Evolutionary conservation across 2,329 filamentous ascomycete species (phyloP).

Genomic region (Orbilia brochopaga): DNA sequence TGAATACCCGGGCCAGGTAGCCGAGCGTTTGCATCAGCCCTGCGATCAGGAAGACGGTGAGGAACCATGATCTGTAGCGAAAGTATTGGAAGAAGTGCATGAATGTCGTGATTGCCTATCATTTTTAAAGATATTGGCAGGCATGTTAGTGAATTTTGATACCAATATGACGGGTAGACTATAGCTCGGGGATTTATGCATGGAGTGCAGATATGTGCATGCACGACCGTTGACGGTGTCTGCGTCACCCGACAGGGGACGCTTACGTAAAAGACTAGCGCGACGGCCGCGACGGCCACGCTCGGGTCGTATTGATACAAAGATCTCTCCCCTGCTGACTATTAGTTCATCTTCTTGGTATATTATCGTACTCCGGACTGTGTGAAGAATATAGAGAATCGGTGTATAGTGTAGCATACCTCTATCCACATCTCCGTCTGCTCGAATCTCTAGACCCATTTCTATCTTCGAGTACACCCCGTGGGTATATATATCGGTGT

Average conservation of each 20-base stretch:
- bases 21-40: constrained; percentile 52
- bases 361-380: no score
- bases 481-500: no score
- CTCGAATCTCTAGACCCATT: neutral
- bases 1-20: constrained; percentile 52
- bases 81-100: constrained; percentile 51
- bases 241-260: no score
- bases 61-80: constrained; percentile 52
- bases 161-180: neutral
- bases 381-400: no score
- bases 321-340: constrained; percentile 4
- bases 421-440: neutral
- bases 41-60: constrained; percentile 51
- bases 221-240: no score
- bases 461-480: no score
- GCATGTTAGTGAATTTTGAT: no score
- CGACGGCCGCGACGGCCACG: constrained; percentile 21
- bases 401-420: constrained; percentile 1
- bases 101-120: constrained; percentile 42
- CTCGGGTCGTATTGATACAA: constrained; percentile 44
- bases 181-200: no score
- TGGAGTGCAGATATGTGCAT: no score
- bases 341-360: constrained; percentile 1
- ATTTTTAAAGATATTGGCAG: constrained; percentile 4
- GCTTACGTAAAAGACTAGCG: constrained; percentile 43